Percentiles rank a stretch among this genome's conserved stretches.
These are phyloP conservation scores for Saxispiralis lemnorum DNA, from an alignment of 495 filamentous ascomycete genomes.

Conservation along the genomic window DNA sequence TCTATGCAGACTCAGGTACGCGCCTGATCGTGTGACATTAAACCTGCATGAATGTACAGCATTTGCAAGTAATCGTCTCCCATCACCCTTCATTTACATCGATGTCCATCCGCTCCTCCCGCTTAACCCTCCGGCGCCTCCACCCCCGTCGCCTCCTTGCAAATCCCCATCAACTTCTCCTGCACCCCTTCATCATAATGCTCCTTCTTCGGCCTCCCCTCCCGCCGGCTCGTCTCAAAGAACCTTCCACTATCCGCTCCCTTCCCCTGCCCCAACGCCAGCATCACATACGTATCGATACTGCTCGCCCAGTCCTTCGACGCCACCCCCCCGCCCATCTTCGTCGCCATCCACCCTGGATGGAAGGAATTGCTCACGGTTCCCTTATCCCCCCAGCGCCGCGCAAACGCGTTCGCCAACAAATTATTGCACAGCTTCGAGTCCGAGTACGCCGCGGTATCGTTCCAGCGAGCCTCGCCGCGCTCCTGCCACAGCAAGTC, in stretches of 20 bases:
- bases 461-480: conserved; percentile 7
- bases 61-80: too few relatives aligned
- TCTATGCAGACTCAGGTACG: too few relatives aligned
- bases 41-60: too few relatives aligned
- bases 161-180: conserved; percentile 14
- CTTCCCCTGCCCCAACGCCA: conserved; percentile 29
- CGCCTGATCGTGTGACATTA: too few relatives aligned
- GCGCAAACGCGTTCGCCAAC: conserved; percentile 36
- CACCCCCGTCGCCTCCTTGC: conserved; percentile 8
- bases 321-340: conserved; percentile 34
- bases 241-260: conserved; percentile 6
- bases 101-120: too few relatives aligned
- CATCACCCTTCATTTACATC: too few relatives aligned
- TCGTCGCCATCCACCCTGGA: conserved; percentile 47
- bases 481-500: conserved; percentile 19
- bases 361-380: conserved; percentile 35
- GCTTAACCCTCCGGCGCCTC: background rate
- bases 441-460: conserved; percentile 27
- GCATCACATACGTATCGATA: conserved; percentile 29
- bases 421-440: conserved; percentile 38
- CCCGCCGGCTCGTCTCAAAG: conserved; percentile 1
- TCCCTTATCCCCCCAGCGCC: conserved; percentile 27
- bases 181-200: conserved; percentile 8
- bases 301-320: conserved; percentile 26
- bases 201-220: conserved; percentile 3